Evolutionary conservation across 345 rosid species (phyloP).

Genomic region (Moricandia arvensis): DNA sequence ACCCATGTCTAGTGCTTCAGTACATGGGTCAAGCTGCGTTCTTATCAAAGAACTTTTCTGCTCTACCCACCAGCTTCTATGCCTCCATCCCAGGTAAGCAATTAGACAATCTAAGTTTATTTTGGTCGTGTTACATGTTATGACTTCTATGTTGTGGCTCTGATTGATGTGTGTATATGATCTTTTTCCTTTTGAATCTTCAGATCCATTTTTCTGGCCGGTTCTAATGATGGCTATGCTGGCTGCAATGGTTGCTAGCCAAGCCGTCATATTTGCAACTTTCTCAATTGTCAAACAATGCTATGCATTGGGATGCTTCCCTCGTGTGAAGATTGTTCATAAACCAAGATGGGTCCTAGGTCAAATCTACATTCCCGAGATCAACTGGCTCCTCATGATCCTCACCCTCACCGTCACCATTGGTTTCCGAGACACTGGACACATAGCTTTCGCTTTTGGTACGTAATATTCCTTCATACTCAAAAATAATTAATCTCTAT

Average conservation of each 20-base stretch:
- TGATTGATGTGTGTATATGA: no score
- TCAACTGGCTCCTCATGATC: constrained; percentile 92
- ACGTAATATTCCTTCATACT: constrained; percentile 7
- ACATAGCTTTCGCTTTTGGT: constrained; percentile 88
- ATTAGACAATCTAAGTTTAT: background rate
- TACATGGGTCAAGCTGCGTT: constrained; percentile 66
- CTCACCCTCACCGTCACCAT: constrained; percentile 67
- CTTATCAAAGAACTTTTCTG: constrained; percentile 8
- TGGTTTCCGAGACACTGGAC: constrained; percentile 57
- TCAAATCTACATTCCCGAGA: constrained; percentile 89
- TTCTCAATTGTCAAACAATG: constrained; percentile 83
- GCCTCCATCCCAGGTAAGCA: background rate
- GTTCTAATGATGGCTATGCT: constrained; percentile 65
- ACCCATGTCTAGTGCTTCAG: constrained; percentile 95
- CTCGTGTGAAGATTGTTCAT: constrained; percentile 86
- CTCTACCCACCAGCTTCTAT: background rate
- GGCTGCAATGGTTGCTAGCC: constrained; percentile 84
- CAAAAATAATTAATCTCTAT: background rate
- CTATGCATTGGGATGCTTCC: constrained; percentile 88
- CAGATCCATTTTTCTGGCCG: constrained; percentile 80
- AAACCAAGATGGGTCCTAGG: constrained; percentile 77
- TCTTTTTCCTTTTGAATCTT: constrained; percentile 8
- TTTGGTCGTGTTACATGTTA: background rate
- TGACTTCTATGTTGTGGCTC: no score
- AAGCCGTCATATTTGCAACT: constrained; percentile 71